Base-by-base conservation (phyloP, 1,284 basidiomycete species). In the Pterulicium gracile region DNA sequence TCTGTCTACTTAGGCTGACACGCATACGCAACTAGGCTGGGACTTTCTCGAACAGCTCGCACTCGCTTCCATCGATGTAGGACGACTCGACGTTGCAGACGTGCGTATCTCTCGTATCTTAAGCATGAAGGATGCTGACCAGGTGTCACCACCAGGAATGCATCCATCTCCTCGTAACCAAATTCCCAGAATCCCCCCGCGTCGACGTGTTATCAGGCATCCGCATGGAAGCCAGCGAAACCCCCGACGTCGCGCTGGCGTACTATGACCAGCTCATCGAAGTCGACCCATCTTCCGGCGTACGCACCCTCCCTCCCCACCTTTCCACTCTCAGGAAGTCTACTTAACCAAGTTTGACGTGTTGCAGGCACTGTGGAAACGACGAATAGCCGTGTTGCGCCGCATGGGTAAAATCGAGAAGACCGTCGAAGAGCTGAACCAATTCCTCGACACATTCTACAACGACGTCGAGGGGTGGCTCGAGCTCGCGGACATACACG, bases 391-490 rank as follows among this genome's bases (percentile, higher is more conserved):
- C 0, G 75, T 93, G 32, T 65, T 81, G 2, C 64, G 77, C 43
- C 68, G 75, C 15, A 66, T 66, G n/a, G 79, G 81, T 43, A 75
- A 75, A 55, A 63, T 77, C 3, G 74, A 83, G 41, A 70, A 73
- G 35, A 81, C 88, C 0, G 81, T 93, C 1, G 72, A 82, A 7
- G 79, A 89, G 51, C 73, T 98, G 3, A 79, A 81, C 17, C 66
- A 73, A 24, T 87, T 91, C 58, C 76, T 98, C 27, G 95, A 98
- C 58, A 92, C 83, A 0, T 93, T 95, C 63, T 98, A 98, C 61
- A 79, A 81, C 21, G 95, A 98, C 57, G 72, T 89, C 0, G 87
- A 94, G 54, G 93, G 78, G 3, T 98, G 95, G 96, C 71, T 91
- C 10, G 83, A 96, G 57, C 77, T 98, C n/a, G 87, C 92, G 0